A percentile compares a stretch with the other conserved stretches of the same genome.
Conservation (phyloP, 805 yeast species). For the Cyberlindnera samutprakarnensis region DNA sequence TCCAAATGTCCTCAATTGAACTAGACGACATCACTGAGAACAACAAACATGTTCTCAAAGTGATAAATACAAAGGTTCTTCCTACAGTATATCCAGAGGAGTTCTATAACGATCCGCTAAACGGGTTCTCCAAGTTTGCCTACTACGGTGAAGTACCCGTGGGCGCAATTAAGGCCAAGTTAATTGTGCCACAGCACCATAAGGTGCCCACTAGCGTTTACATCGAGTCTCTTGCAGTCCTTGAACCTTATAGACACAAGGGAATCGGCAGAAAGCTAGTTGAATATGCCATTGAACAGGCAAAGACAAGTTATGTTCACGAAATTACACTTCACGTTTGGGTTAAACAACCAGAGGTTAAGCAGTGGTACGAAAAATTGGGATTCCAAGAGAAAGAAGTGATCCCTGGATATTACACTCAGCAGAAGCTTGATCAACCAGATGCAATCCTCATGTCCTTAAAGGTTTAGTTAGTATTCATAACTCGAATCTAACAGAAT, state of each 20-base stretch:
- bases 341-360: conserved; percentile 31
- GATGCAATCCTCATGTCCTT: conserved; percentile 38
- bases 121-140: conserved; percentile 48
- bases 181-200: conserved; percentile 36
- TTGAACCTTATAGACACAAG: conserved; percentile 50
- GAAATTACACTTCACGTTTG: conserved; percentile 49
- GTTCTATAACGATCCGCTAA: conserved; percentile 45
- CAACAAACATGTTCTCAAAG: conserved; percentile 51
- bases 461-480: no score
- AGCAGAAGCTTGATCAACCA: conserved; percentile 36
- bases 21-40: conserved; percentile 53
- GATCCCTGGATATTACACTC: conserved; percentile 39
- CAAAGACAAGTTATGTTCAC: conserved; percentile 46
- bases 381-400: conserved; percentile 39
- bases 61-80: conserved; percentile 45
- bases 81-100: conserved; percentile 43
- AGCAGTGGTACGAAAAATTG: conserved; percentile 42
- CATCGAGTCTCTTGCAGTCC: conserved; percentile 61
- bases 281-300: conserved; percentile 46
- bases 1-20: conserved; percentile 27
- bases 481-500: no score
- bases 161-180: conserved; percentile 60
- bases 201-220: conserved; percentile 48
- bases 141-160: conserved; percentile 75
- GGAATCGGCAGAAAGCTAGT: conserved; percentile 59